These are phyloP conservation scores for Irpex lacteus DNA, from an alignment of 1,284 basidiomycete species.

Conservation along the genomic window DNA sequence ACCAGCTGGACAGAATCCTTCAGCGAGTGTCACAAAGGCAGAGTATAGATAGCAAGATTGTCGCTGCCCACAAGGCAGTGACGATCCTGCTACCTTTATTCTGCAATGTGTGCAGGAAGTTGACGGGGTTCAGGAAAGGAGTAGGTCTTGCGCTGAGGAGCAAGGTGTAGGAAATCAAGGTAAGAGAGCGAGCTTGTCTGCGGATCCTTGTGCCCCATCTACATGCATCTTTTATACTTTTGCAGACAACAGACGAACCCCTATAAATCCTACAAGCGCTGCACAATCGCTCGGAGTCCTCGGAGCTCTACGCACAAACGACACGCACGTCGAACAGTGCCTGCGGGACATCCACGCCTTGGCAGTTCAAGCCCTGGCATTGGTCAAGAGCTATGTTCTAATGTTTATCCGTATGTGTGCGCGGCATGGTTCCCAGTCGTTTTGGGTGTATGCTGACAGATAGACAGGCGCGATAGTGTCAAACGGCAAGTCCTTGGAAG, in stretches of 20 bases:
- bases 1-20: too few species aligned
- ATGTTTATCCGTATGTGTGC: neutral
- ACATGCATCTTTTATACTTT: neutral
- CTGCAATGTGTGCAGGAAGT: neutral
- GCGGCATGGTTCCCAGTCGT: neutral
- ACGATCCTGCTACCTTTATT: slow-evolving; percentile 10
- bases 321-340: neutral
- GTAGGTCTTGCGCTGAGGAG: neutral
- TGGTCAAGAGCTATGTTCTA: neutral
- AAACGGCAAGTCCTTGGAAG: neutral
- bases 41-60: slow-evolving; percentile 5
- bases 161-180: neutral
- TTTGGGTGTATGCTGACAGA: neutral
- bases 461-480: neutral
- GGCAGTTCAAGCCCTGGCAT: neutral
- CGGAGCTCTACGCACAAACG: neutral
- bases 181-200: too few species aligned
- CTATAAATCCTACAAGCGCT: neutral
- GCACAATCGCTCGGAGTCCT: neutral
- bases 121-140: neutral
- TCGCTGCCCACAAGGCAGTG: slow-evolving; percentile 8
- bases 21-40: neutral
- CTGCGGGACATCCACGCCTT: too few species aligned
- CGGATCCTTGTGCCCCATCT: too few species aligned
- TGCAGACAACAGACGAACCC: neutral